Base-by-base conservation (phyloP, 2,329 filamentous ascomycete species). In the Fusarium floridanum region DNA sequence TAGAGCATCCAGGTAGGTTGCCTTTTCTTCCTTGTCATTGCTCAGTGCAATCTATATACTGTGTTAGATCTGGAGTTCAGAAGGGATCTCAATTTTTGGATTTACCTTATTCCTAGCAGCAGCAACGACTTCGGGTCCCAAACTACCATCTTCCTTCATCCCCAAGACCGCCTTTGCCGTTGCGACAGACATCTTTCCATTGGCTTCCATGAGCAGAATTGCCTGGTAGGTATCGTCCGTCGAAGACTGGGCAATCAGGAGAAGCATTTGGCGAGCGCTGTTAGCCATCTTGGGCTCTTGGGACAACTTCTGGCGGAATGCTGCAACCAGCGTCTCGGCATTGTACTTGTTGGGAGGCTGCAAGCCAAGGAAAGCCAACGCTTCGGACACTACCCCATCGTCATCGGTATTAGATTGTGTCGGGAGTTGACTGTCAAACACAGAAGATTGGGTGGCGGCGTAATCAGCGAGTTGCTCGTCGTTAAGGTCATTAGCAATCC, bases 401-500 rank as follows among this genome's bases (percentile, higher is more conserved):
- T 84, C 83, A 22, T 83, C 81, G 20, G 66, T 64, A 2, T 68
- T 77, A 10, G 65, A 73, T 36, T 81, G 80, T 11, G 67, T 68
- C 55, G 80, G 79, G 1, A 77, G 72, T 64, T 83, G 82, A 61
- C 79, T 84, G n/a, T 84, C 83, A 48, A 82, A 85, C 22, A 84
- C 77, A 3, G 83, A 84, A 10, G 81, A 83, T 66, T 84, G 83
- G 0, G 78, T 84, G 7, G 82, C 79, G 12, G 82, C 83, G 61
- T 82, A 84, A 48, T 84, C 80, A 17, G 80, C 80, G 2, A 84
- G 77, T 12, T 78, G 66, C 22, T 84, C 80, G 48, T 84, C 80
- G 16, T 80, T 78, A 5, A 76, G 64, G 48, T 84, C 81, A 55
- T 82, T 82, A 3, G 83, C 83, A 56, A 84, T 77, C 5, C 66